A percentile compares a stretch with the other conserved stretches of the same genome.
phyloP scores from a whole-genome alignment of 2,329 filamentous ascomycete genomes.

The Westerdykella ornata region DNA sequence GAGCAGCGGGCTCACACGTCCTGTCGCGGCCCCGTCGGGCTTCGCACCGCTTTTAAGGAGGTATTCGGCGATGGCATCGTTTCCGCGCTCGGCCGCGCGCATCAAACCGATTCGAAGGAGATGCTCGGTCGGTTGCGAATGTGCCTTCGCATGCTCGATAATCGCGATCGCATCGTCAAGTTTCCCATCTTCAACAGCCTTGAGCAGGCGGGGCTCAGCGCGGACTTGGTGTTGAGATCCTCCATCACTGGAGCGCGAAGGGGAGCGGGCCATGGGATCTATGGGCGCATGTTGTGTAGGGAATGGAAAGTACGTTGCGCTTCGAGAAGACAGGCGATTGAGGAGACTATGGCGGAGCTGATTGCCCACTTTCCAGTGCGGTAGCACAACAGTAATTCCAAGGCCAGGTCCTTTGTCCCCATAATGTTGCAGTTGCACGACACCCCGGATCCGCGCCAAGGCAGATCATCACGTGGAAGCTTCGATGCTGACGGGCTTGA shows the following conservation, averaged over 20 bases:
- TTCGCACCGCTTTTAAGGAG: constrained; percentile 30
- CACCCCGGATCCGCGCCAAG: constrained; percentile 15
- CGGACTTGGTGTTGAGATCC: constrained; percentile 22
- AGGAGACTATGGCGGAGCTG: too few species aligned
- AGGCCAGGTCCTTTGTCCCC: background rate
- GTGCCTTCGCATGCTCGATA: constrained; percentile 20
- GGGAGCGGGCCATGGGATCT: constrained; percentile 26
- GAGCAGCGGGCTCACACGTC: constrained; percentile 26
- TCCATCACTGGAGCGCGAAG: constrained; percentile 33
- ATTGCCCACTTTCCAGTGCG: too few species aligned
- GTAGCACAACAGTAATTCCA: too few species aligned
- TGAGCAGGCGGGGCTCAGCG: constrained; percentile 32
- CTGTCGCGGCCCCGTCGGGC: constrained; percentile 29
- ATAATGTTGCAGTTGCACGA: constrained; percentile 11
- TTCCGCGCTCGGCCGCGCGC: constrained; percentile 31
- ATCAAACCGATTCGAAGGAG: constrained; percentile 33
- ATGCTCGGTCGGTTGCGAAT: constrained; percentile 22
- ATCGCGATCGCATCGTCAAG: constrained; percentile 28
- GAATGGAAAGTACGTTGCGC: too few species aligned
- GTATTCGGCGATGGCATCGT: constrained; percentile 27
- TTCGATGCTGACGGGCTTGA: background rate
- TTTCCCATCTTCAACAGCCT: constrained; percentile 28
- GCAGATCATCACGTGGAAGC: constrained; percentile 23
- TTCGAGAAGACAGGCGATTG: too few species aligned
- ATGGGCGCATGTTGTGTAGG: background rate